Conservation (phyloP, 2,329 filamentous ascomycete genomes). For the Colletotrichum brevisporum region DNA sequence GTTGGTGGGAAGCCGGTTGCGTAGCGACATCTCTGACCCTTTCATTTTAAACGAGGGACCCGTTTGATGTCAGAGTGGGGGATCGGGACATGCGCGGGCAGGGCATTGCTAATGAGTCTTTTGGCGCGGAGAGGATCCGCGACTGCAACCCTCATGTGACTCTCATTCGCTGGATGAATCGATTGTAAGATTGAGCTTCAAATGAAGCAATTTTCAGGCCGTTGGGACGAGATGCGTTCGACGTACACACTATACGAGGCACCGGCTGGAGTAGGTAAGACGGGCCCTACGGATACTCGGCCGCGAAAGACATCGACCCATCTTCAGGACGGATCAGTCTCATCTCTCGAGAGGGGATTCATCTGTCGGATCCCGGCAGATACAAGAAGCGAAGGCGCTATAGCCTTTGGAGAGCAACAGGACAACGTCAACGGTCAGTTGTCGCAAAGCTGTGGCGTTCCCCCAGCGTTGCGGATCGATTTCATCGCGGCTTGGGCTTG, state of each 20-base stretch:
- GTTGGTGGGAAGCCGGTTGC: conserved; percentile 33
- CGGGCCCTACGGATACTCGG: no score
- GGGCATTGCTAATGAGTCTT: conserved; percentile 19
- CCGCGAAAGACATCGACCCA: not conserved
- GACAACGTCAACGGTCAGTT: conserved; percentile 20
- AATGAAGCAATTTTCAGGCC: conserved; percentile 38
- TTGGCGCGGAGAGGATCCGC: conserved; percentile 36
- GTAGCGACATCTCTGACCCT: conserved; percentile 32
- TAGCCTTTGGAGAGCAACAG: not conserved
- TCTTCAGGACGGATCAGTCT: conserved; percentile 5
- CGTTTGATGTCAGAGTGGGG: conserved; percentile 39
- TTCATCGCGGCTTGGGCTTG: conserved; percentile 34
- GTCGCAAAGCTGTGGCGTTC: conserved; percentile 19
- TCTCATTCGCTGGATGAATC: conserved; percentile 31
- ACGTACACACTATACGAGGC: not conserved
- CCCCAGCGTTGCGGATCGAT: conserved; percentile 28
- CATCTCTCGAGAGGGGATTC: not conserved
- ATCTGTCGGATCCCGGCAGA: not conserved
- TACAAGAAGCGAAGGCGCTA: not conserved
- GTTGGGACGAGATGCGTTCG: not conserved
- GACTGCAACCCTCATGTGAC: conserved; percentile 34
- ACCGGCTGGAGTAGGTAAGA: not conserved
- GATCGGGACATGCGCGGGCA: conserved; percentile 31
- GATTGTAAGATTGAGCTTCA: conserved; percentile 34
- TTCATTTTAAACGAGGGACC: conserved; percentile 39